Conservation (phyloP, 2,329 filamentous ascomycete genomes). For the Aspergillus sp. region DNA sequence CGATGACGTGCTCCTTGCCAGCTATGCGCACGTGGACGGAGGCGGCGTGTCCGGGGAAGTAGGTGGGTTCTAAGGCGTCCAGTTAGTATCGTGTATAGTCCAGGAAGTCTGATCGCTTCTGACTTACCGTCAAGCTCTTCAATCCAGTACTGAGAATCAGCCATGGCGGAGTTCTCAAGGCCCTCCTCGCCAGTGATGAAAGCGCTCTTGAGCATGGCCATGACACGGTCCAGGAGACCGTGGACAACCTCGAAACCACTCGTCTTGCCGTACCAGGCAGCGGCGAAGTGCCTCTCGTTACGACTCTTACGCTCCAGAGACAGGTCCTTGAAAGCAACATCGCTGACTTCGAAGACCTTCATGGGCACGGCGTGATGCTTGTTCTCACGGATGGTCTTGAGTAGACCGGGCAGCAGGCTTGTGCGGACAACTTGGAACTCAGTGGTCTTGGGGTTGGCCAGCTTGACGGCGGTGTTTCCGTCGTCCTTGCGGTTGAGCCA, state of each 20-base stretch:
- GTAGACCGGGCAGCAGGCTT: conserved; percentile 77
- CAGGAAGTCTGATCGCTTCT: neutral
- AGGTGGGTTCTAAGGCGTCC: conserved; percentile 68
- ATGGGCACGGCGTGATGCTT: conserved; percentile 85
- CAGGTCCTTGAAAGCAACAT: conserved; percentile 88
- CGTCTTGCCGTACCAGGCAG: conserved; percentile 90
- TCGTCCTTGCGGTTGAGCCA: conserved; percentile 92
- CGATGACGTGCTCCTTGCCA: conserved; percentile 75
- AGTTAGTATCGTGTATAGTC: neutral
- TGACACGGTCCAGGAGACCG: conserved; percentile 85
- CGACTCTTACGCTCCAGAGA: conserved; percentile 78
- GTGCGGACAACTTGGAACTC: conserved; percentile 95
- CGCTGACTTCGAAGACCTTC: conserved; percentile 88
- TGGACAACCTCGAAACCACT: conserved; percentile 96
- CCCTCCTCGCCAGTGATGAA: conserved; percentile 79
- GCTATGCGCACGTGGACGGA: conserved; percentile 75
- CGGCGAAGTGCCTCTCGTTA: conserved; percentile 95
- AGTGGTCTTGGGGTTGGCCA: conserved; percentile 88
- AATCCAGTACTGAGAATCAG: conserved; percentile 82
- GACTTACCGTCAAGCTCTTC: conserved; percentile 78
- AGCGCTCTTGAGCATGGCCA: conserved; percentile 84
- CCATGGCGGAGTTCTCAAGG: conserved; percentile 59
- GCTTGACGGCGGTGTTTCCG: conserved; percentile 75
- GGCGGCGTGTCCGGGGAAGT: conserved; percentile 87
- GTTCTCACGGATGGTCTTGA: conserved; percentile 94